A percentile compares a stretch with the other conserved stretches of the same genome.
Conservation (phyloP, 2,329 filamentous ascomycete species). For the Ophiostoma triangulosporum region DNA sequence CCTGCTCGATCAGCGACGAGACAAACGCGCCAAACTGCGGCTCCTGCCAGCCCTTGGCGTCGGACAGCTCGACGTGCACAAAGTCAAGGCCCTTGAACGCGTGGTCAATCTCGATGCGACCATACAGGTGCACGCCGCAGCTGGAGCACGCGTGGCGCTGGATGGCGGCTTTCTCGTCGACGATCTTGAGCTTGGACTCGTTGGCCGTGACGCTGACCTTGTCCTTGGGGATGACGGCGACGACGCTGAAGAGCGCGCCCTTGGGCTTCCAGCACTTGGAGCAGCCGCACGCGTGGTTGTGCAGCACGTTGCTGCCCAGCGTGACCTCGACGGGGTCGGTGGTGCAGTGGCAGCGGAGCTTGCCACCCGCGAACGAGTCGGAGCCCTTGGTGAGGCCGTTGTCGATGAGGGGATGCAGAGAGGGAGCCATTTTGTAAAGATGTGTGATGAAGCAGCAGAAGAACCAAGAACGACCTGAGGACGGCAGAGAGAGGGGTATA, state of each 20-base stretch:
- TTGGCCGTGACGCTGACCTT: slow-evolving; percentile 44
- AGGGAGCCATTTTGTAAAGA: slow-evolving; percentile 14
- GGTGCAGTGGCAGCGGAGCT: slow-evolving; percentile 46
- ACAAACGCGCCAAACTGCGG: slow-evolving; percentile 59
- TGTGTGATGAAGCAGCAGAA: too few relatives aligned
- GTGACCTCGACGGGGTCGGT: slow-evolving; percentile 42
- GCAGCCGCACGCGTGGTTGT: slow-evolving; percentile 61
- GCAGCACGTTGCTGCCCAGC: slow-evolving; percentile 43
- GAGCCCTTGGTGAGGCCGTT: slow-evolving; percentile 44
- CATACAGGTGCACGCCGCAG: slow-evolving; percentile 51
- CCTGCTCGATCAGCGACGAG: slow-evolving; percentile 54
- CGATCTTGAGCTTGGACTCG: slow-evolving; percentile 39
- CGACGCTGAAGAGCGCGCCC: slow-evolving; percentile 49
- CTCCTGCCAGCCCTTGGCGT: slow-evolving; percentile 52
- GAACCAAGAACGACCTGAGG: too few relatives aligned
- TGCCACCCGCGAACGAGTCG: slow-evolving; percentile 43
- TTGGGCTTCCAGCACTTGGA: slow-evolving; percentile 60
- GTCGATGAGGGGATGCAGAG: slow-evolving; percentile 50
- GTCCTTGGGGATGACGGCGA: slow-evolving; percentile 45
- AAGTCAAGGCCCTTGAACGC: slow-evolving; percentile 58
- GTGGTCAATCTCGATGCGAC: slow-evolving; percentile 50
- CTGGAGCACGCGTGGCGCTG: slow-evolving; percentile 45
- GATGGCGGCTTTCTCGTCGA: slow-evolving; percentile 44
- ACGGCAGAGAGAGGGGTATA: not conserved
- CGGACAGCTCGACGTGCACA: slow-evolving; percentile 49